Base-by-base conservation (phyloP, 495 filamentous ascomycete genomes). In the Achaetomiella virescens region DNA sequence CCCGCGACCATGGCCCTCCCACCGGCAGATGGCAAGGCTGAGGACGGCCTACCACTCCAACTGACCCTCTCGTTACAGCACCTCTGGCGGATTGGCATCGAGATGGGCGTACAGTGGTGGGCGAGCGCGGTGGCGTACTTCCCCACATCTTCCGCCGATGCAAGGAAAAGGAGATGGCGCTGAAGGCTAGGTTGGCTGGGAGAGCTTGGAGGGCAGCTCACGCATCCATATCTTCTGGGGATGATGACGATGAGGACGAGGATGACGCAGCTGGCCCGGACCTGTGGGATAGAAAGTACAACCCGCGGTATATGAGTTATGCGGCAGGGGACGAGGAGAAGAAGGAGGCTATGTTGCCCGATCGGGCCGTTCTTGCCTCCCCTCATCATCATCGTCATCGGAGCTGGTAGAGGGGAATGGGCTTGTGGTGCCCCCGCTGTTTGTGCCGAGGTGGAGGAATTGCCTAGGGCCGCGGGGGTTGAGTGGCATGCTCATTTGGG, bases 81-180 rank as follows among this genome's bases (percentile, higher is more conserved):
- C 72, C 77, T 97, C 25, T 93, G 84, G 83, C 79, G 95, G 8
- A 87, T 99, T 42, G 91, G 87, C 1, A 69, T 72, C 25, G 84
- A 82, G 11, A 85, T 84, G 76, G 71, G 81, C 31, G 88, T 93
- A 11, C 71, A 78, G 27, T 89, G 84, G 80, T 90, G 87, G 85
- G 72, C 78, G 0, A 82, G 82, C 18, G 87, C 76, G 0, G 78
- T 95, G 57, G 89, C 84, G 2, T 97, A 86, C 64, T 74, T 96
- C 36, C 73, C 77, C 0, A 25, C 0, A 7, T 22, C 17, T 8
- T 11, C 21, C 3, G 15, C 17, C 37, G n/a, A 27, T 8, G 48
- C 3, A 17, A 8, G 0, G 29, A 37, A 11, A 50, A 42, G 12
- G 31, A 40, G 21, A 63, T 64, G 56, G 9, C 11, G 1, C 0